These are phyloP conservation scores for Schizosaccharomyces versatilis DNA, from an alignment of 1,139 yeast genomes.

Conservation along the genomic window DNA sequence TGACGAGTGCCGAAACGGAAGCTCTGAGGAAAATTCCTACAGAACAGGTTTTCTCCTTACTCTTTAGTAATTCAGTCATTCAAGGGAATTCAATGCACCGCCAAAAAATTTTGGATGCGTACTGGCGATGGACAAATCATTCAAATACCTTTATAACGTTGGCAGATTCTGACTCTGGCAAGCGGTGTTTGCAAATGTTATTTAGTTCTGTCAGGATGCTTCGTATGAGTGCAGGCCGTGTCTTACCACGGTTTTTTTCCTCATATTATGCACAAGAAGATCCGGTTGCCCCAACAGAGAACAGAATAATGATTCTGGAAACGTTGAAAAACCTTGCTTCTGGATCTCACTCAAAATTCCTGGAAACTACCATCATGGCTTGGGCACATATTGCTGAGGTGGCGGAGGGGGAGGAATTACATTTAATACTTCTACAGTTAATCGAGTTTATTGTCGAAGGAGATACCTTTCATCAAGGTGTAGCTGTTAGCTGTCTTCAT, in stretches of 20 bases:
- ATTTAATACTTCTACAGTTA: slow-evolving; percentile 35
- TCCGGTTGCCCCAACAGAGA: neutral
- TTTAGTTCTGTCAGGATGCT: neutral
- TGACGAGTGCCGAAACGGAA: too few relatives aligned
- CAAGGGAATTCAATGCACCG: too few relatives aligned
- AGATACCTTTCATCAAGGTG: slow-evolving; percentile 32
- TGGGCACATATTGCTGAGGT: neutral
- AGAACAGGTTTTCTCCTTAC: too few relatives aligned
- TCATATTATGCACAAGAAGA: neutral
- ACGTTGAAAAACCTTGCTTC: neutral
- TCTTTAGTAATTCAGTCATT: too few relatives aligned
- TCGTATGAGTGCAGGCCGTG: neutral
- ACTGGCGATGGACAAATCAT: too few relatives aligned
- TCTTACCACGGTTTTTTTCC: neutral
- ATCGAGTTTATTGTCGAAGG: slow-evolving; percentile 37
- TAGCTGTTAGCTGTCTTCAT: slow-evolving; percentile 19
- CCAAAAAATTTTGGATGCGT: too few relatives aligned
- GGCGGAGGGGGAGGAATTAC: slow-evolving; percentile 22
- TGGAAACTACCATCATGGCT: neutral
- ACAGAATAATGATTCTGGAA: neutral
- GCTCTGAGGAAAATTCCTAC: too few relatives aligned
- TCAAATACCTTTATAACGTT: too few relatives aligned
- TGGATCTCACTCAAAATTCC: neutral
- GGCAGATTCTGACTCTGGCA: too few relatives aligned
- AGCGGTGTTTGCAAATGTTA: neutral